Conservation (phyloP, 2,329 filamentous ascomycete genomes). For the Daldinia sp. region DNA sequence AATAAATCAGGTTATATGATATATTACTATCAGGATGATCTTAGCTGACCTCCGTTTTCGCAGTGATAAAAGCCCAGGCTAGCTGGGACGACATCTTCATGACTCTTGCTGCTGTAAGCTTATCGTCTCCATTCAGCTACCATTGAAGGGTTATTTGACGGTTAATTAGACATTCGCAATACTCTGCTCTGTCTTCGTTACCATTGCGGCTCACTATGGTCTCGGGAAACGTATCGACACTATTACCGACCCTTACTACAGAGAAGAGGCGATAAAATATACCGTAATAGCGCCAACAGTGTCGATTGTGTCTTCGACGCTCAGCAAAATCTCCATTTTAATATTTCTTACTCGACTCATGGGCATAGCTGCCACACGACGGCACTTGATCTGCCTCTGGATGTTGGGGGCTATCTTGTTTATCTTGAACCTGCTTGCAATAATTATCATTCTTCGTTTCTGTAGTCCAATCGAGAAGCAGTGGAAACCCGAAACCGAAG, state of each 20-base stretch:
- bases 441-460: neutral
- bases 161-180: neutral
- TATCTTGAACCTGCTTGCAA: neutral
- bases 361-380: neutral
- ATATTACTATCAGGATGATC: neutral
- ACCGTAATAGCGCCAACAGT: neutral
- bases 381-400: neutral
- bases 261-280: neutral
- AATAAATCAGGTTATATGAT: neutral
- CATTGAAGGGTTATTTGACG: neutral
- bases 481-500: neutral
- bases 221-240: neutral
- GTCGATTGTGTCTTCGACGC: neutral
- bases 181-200: neutral
- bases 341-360: neutral
- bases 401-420: neutral
- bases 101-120: neutral
- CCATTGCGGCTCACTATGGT: neutral
- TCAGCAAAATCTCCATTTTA: neutral
- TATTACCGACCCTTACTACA: neutral
- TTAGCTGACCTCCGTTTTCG: neutral
- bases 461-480: neutral
- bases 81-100: constrained; percentile 1
- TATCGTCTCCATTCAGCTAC: neutral
- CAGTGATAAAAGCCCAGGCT: neutral